Evolutionary conservation across 306 rosid genomes (phyloP).

Genomic region (Glycine tomentella): DNA sequence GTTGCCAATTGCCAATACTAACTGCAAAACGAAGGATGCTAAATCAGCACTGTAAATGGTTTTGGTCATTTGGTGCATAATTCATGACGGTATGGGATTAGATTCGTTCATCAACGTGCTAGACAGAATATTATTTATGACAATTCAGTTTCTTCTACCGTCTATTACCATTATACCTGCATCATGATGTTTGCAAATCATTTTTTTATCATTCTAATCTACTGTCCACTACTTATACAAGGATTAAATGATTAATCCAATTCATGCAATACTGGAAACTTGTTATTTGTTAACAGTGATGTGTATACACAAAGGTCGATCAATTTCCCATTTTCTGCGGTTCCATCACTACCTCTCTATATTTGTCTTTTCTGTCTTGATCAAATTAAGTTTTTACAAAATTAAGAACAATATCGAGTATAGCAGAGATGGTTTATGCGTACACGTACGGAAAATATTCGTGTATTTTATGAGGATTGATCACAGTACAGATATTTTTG

Average conservation of each 20-base stretch:
- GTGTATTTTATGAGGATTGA: constrained; percentile 2
- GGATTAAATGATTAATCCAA: not conserved
- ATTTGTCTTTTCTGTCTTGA: not conserved
- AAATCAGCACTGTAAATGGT: constrained; percentile 33
- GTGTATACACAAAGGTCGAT: not conserved
- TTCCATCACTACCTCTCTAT: not conserved
- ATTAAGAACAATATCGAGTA: not conserved
- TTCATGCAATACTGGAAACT: constrained; percentile 5
- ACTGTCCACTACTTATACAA: not conserved
- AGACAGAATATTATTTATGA: constrained; percentile 13
- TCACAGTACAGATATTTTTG: not conserved
- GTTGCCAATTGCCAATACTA: constrained; percentile 39
- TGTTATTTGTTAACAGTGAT: not conserved
- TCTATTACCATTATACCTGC: not conserved
- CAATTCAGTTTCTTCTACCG: constrained; percentile 21
- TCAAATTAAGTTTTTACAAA: not conserved
- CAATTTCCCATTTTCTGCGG: not conserved
- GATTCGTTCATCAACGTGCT: constrained; percentile 26
- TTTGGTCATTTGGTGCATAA: constrained; percentile 35
- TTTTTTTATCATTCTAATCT: constrained; percentile 23
- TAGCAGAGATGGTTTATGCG: not conserved
- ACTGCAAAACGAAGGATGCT: constrained; percentile 32
- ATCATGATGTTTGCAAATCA: constrained; percentile 6
- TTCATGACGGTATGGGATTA: not conserved
- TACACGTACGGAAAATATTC: not conserved